Evolutionary conservation across 306 rosid species (phyloP).

Genomic region (Quercus wislizeni): DNA sequence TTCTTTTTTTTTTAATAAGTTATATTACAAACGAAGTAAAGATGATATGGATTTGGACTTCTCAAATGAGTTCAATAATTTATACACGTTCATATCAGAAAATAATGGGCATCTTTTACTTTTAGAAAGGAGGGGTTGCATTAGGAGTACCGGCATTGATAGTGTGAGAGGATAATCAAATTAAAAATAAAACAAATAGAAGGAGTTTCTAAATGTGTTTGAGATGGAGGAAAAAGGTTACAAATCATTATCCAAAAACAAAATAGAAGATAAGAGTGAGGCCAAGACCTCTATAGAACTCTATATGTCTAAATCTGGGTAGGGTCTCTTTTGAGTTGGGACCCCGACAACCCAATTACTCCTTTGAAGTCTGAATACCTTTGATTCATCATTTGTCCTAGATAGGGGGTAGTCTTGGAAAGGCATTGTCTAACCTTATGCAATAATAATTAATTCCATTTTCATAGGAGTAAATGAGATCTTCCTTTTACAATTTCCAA

Average conservation of each 20-base stretch:
- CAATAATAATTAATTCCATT: neutral
- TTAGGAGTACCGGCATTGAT: neutral
- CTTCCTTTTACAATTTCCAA: neutral
- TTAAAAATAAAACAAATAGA: neutral
- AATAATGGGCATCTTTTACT: neutral
- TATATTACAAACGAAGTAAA: neutral
- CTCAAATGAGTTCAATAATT: neutral
- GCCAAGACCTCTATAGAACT: neutral
- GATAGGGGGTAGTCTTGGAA: neutral
- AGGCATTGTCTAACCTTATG: neutral
- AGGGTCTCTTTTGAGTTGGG: neutral
- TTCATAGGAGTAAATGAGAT: neutral
- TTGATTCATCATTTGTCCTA: neutral
- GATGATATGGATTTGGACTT: neutral
- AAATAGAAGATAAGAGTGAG: neutral
- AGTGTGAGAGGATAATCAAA: neutral
- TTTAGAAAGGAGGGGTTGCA: neutral
- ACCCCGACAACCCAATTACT: conserved; percentile 12
- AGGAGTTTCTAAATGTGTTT: neutral
- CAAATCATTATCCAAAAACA: neutral
- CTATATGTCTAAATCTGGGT: neutral
- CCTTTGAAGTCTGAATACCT: neutral
- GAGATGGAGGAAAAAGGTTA: neutral
- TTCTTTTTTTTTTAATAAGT: neutral
- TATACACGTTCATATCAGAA: neutral